Conservation (phyloP, 768 basidiomycete genomes). For the Rhodotorula graminis region DNA sequence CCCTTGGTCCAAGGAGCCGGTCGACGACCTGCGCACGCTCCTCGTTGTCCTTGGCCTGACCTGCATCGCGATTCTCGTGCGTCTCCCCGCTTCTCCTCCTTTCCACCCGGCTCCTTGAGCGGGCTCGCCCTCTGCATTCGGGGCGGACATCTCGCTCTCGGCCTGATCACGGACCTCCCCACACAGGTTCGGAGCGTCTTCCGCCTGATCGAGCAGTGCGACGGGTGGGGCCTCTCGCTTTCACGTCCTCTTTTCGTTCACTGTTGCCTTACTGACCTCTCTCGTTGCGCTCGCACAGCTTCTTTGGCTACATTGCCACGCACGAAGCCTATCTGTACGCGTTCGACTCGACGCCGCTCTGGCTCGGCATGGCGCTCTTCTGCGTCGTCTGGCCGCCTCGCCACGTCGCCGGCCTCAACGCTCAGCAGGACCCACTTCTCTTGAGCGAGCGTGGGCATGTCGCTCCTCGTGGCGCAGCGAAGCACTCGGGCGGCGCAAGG, state of each 20-base stretch:
- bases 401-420: neutral
- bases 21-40: constrained; percentile 58
- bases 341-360: constrained; percentile 54
- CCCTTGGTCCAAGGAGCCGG: neutral
- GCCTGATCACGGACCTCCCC: neutral
- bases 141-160: too few species aligned
- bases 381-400: constrained; percentile 12
- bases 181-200: constrained; percentile 58
- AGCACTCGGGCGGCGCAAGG: too few species aligned
- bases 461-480: too few species aligned
- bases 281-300: neutral
- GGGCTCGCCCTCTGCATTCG: too few species aligned
- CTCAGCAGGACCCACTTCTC: too few species aligned
- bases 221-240: constrained; percentile 55
- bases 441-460: too few species aligned
- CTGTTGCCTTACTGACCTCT: neutral
- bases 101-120: too few species aligned
- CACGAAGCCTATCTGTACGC: constrained; percentile 56
- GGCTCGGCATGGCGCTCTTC: constrained; percentile 9
- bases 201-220: constrained; percentile 57
- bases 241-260: neutral
- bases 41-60: constrained; percentile 55
- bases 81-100: too few species aligned
- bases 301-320: constrained; percentile 51
- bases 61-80: constrained; percentile 57